Evolutionary conservation across 352 stramenopile genomes (phyloP).

Genomic region (Pythium chondricola): DNA sequence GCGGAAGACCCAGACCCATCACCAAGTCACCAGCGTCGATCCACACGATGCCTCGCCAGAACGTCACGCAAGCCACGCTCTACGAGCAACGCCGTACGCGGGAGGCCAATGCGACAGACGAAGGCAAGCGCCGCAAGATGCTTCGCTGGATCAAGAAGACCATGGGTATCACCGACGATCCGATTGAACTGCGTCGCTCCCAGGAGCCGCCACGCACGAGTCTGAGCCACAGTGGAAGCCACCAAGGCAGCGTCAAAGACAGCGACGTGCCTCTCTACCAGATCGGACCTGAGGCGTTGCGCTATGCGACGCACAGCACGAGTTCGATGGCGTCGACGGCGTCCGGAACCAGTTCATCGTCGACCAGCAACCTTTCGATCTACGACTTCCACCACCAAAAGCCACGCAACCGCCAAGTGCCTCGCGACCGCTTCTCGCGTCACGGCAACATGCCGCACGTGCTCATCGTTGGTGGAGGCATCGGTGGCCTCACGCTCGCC

Average conservation of each 20-base stretch:
- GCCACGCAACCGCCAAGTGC: neutral
- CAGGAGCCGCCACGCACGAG: neutral
- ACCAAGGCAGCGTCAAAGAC: neutral
- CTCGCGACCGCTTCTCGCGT: neutral
- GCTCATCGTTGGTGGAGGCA: constrained; percentile 35
- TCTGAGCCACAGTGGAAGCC: neutral
- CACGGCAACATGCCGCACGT: constrained; percentile 5
- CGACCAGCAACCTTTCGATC: constrained; percentile 2
- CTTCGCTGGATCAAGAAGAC: constrained; percentile 23
- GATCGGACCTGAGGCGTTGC: neutral
- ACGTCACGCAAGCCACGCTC: neutral
- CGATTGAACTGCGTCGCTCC: neutral
- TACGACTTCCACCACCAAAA: constrained; percentile 22
- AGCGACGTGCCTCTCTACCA: constrained; percentile 6
- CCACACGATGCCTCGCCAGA: neutral
- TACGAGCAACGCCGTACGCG: neutral
- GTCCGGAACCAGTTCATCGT: neutral
- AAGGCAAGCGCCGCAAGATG: constrained; percentile 20
- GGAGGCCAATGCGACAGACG: constrained; percentile 3
- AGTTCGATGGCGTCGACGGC: constrained; percentile 1
- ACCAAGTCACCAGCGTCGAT: neutral
- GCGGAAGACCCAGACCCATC: too few species aligned
- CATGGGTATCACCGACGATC: constrained; percentile 14
- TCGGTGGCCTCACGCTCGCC: constrained; percentile 53
- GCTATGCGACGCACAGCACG: neutral